These are phyloP conservation scores for Nyssa sinensis DNA, from an alignment of 148 eudicot species.

Conservation along the genomic window DNA sequence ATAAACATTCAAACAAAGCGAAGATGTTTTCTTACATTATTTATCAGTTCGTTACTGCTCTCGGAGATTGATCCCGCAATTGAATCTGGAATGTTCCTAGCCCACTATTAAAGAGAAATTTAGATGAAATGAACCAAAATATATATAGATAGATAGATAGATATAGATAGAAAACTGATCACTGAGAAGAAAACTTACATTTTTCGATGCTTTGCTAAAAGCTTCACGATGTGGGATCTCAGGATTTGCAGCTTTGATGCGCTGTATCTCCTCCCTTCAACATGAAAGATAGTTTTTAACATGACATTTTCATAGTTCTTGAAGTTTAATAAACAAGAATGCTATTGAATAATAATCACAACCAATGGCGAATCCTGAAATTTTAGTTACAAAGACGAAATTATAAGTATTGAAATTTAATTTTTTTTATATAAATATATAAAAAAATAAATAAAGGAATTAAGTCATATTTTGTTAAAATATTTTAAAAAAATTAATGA, in stretches of 20 bases:
- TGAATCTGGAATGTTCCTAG: conserved; percentile 63
- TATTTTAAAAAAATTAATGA: too few species aligned
- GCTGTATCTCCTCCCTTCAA: conserved; percentile 90
- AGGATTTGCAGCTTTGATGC: conserved; percentile 90
- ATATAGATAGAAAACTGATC: neutral
- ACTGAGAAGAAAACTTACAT: conserved; percentile 37
- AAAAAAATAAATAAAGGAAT: too few species aligned
- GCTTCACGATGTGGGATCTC: conserved; percentile 95
- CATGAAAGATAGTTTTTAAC: neutral
- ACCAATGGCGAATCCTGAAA: too few species aligned
- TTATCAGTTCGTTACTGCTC: too few species aligned
- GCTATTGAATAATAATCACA: too few species aligned
- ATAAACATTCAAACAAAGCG: too few species aligned
- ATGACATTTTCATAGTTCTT: too few species aligned
- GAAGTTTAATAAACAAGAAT: neutral
- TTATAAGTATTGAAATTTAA: too few species aligned
- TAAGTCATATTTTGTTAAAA: too few species aligned
- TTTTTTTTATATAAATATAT: neutral
- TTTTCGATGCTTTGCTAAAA: conserved; percentile 93
- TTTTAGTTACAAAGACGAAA: too few species aligned
- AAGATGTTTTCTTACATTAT: conserved; percentile 22
- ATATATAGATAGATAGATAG: too few species aligned
- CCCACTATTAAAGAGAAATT: conserved; percentile 54
- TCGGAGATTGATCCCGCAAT: conserved; percentile 40
- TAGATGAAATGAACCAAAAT: neutral